Evolutionary conservation across 148 eudicot species (phyloP).

Genomic region (Dysphania ambrosioides): DNA sequence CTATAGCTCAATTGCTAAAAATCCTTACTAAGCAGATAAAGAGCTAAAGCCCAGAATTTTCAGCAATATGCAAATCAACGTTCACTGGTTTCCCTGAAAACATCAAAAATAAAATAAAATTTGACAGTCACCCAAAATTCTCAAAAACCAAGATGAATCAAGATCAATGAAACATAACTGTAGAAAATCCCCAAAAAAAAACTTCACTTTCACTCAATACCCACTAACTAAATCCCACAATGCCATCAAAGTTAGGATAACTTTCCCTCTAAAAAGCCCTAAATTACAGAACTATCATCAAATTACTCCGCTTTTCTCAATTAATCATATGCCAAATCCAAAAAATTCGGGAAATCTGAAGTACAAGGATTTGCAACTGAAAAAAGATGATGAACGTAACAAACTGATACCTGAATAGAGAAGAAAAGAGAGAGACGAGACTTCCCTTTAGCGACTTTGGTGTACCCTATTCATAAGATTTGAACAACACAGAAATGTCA

Average conservation of each 20-base stretch:
- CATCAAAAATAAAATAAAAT: too few species aligned
- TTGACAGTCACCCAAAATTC: too few species aligned
- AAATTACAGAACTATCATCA: background rate
- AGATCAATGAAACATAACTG: background rate
- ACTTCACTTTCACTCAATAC: background rate
- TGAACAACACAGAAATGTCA: constrained; percentile 3
- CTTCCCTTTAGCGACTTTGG: constrained; percentile 65
- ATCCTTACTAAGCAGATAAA: background rate
- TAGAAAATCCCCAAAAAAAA: background rate
- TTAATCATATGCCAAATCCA: background rate
- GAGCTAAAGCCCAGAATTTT: background rate
- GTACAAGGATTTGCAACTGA: background rate
- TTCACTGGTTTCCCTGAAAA: too few species aligned
- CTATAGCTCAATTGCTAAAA: background rate
- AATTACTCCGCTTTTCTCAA: background rate
- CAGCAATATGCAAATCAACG: background rate
- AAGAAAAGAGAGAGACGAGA: constrained; percentile 46
- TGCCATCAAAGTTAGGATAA: background rate
- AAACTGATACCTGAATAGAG: constrained; percentile 46
- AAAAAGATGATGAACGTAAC: background rate
- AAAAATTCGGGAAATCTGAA: background rate
- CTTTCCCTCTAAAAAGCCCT: background rate
- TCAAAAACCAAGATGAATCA: background rate
- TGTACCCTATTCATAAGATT: constrained; percentile 53
- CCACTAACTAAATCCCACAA: background rate